Base-by-base conservation (phyloP, 2,329 filamentous ascomycete species). In the Alternaria conjuncta region DNA sequence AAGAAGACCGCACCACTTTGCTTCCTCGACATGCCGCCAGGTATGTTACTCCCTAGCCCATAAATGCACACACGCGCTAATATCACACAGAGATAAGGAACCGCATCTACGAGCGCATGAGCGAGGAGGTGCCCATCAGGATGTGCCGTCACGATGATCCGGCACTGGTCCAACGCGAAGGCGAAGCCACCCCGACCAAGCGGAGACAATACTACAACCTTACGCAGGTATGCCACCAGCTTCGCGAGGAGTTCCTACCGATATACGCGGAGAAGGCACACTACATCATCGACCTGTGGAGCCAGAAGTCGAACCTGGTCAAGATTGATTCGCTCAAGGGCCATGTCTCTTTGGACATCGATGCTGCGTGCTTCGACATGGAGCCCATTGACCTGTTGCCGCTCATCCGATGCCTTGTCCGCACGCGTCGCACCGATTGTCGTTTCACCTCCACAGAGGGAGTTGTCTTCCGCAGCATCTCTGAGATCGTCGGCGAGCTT, bases 221-320 rank as follows among this genome's bases (percentile, higher is more conserved):
- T 3, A 72, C 72, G 1, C 72, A 76, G 55, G 73, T 72, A n/a
- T 75, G 68, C 54, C 66, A 54, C 5, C 63, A 68, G n/a, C 64
- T 76, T 13, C 74, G 75, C 43, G 25, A 56, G 5, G 75, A 77
- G 36, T 76, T 71, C 45, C 66, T 68, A 5, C 69, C 72, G 2
- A 36, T 69, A 3, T 76, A 71, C 65, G 58, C 30, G 25, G 21
- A 53, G 25, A 61, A 60, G 10, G 54, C 59, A 6, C 45, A 62
- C 18, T 67, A 67, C 55, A 63, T 65, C 28, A 63, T 67, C 45
- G 65, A 67, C 44, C 30, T 63, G 12, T 63, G 60, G 60, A 47
- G 49, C 44, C 60, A 63, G 25, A 63, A 59, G 50, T 4, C 50
- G 11, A 55, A 63, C 26, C 56, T 63, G 12, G 25, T 36, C 23